Base-by-base conservation (phyloP, 2,329 filamentous ascomycete genomes). In the Colletotrichum lupini region DNA sequence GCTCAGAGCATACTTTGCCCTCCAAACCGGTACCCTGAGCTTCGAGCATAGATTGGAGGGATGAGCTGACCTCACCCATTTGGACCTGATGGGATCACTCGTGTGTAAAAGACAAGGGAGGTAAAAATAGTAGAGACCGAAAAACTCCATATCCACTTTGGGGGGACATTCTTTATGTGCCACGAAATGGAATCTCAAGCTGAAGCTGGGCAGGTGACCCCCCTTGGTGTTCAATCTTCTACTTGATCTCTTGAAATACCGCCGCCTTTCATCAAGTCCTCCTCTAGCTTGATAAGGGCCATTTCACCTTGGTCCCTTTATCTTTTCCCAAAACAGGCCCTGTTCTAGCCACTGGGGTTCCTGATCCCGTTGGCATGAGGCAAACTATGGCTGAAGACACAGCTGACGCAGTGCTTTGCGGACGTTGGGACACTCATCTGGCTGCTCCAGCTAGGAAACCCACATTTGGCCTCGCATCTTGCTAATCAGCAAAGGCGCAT, bases 261-360 rank as follows among this genome's bases (percentile, higher is more conserved):
- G 32, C 2, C 3, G 32, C 32, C 32, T 11, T 35, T 12, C 32
- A 35, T 35, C 32, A 35, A 12, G 32, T 35, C 32, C 3, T 35
- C 11, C 11, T 35, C 11, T 35, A 35, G 11, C 11, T 35, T 35
- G 11, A 35, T 12, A 1, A 12, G 11, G 11, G 11, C 11, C 32
- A 12, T 12, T 11, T 0, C 32, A 0, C 32, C 11, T 35, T 35
- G 1, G 0, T 4, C 32, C 0, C 4, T 5, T 1, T 35, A 11
- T 35, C 32, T 35, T 12, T 35, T 12, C 32, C 32, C 4, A 5
- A 5, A 35, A 35, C 11, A 35, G 4, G 11, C 32, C 32, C 32
- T 2, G 7, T 32, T 35, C 12, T 4, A 1, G 32, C 11, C 32
- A 12, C 11, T 12, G 32, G 11, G 32, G 32, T 4, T 12, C 32